Conservation (phyloP, 371 early-diverging fungal species). For the Saksenaea oblongispora region DNA sequence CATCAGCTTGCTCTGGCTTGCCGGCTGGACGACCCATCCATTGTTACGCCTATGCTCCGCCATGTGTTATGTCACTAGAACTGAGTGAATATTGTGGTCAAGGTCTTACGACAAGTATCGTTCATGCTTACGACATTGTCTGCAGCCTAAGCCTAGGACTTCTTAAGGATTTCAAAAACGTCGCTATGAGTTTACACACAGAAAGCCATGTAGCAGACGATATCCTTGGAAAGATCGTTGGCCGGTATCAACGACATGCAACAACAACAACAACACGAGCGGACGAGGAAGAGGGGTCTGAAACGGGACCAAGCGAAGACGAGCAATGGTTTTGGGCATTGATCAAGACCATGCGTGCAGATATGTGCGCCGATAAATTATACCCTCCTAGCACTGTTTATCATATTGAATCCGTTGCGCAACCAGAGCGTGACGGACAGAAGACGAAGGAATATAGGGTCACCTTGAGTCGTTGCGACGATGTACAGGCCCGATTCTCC, state of each 20-base stretch:
- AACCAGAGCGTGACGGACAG: conserved; percentile 27
- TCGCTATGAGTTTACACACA: conserved; percentile 68
- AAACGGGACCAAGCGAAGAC: conserved; percentile 39
- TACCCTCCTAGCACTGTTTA: conserved; percentile 79
- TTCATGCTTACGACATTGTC: conserved; percentile 74
- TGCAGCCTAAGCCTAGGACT: conserved; percentile 73
- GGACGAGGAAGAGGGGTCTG: conserved; percentile 19
- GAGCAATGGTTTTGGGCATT: conserved; percentile 83
- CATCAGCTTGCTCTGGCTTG: conserved; percentile 62
- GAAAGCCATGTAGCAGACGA: conserved; percentile 69
- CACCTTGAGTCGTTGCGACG: conserved; percentile 61
- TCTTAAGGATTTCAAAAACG: conserved; percentile 72
- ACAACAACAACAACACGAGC: conserved; percentile 16
- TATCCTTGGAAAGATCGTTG: conserved; percentile 64
- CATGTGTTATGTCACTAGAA: conserved; percentile 69
- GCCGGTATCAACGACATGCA: conserved; percentile 31
- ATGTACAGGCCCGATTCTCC: conserved; percentile 66
- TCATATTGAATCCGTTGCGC: conserved; percentile 55
- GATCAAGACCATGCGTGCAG: conserved; percentile 79
- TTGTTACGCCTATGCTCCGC: conserved; percentile 77
- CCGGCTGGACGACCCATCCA: conserved; percentile 75
- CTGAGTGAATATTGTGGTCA: conserved; percentile 66
- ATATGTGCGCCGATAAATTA: conserved; percentile 78
- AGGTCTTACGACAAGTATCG: conserved; percentile 75
- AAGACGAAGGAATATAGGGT: conserved; percentile 39